Evolutionary conservation across 2,329 filamentous ascomycete genomes (phyloP), one percentile per base, ranked within the genome.

Genomic region (Fusarium palustre): DNA sequence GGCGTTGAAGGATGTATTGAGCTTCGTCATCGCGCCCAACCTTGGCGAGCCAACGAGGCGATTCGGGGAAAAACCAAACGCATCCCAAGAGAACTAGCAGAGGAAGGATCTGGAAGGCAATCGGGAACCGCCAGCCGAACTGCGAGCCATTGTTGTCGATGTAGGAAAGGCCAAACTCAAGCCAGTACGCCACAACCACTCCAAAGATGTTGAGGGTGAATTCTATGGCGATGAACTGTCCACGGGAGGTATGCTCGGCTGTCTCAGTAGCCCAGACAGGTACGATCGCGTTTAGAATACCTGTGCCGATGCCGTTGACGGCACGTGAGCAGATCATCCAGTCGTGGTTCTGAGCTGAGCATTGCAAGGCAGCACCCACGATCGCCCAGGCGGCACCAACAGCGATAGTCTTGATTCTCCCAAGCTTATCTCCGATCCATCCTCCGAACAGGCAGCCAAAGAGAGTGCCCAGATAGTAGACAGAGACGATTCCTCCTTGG

Each of bases 251-350:
- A 71, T 91, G 88, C 41, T 90, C 87, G 0, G 89, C 87, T 0
- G 87, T 90, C 76, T 92, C 91, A 0, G 90, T 90, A 0, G 89
- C 89, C 89, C 89, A 92, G 1, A 91, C 89, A 0, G 90, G 90
- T 0, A 90, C 85, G 56, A 92, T 91, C 2, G 88, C 87, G 70
- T 91, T 92, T 20, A 92, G 75, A 45, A 92, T 88, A 11, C 90
- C 91, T 1, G 89, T 92, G 3, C 90, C 90, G 45, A 89, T 73
- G 0, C 73, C 73, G 5, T 75, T 75, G 13, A 79, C 55, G 0
- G 72, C 70, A 2, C 77, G 76, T 2, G 76, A 84, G 16, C 71
- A 74, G 7, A 74, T 66, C 72, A 74, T 74, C 72, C 72, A 74
- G 34, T 65, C 36, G 8, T 57, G 45, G 15, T 74, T 74, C 25